These are phyloP conservation scores for Kazachstania martiniae DNA, from an alignment of 805 yeast genomes.

Conservation along the genomic window DNA sequence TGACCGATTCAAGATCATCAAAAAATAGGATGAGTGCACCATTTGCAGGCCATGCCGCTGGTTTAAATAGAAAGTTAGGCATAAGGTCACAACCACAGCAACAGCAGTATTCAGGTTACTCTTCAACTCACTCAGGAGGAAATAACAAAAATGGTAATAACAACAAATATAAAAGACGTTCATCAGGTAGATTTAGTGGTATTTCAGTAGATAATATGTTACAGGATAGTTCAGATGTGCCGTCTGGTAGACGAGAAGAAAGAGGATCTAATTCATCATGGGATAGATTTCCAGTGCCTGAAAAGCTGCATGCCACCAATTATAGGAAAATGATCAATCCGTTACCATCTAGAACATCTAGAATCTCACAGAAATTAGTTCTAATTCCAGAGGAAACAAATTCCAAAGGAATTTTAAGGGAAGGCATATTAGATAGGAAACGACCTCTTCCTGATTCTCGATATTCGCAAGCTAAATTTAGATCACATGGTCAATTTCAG, in stretches of 20 bases:
- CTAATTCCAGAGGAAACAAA: constrained; percentile 52
- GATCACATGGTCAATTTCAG: constrained; percentile 15
- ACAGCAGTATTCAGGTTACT: too few species aligned
- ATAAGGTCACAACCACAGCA: too few species aligned
- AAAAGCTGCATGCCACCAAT: constrained; percentile 9
- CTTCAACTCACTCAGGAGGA: neutral
- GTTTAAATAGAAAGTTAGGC: constrained; percentile 5
- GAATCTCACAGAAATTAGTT: constrained; percentile 76
- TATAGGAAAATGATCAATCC: constrained; percentile 20
- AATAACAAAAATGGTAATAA: constrained; percentile 7
- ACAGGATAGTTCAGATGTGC: constrained; percentile 75
- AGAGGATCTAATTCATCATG: constrained; percentile 30
- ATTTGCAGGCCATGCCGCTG: constrained; percentile 54
- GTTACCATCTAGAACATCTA: constrained; percentile 59
- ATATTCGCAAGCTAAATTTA: constrained; percentile 2
- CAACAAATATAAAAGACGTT: neutral
- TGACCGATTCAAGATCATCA: constrained; percentile 71
- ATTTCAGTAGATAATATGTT: constrained; percentile 74
- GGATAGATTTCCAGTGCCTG: constrained; percentile 11
- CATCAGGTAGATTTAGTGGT: constrained; percentile 45
- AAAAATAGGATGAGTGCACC: constrained; percentile 52
- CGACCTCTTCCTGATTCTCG: too few species aligned
- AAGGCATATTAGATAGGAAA: neutral
- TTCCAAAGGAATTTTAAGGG: constrained; percentile 2
- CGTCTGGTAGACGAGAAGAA: constrained; percentile 51